Conservation (phyloP, 352 stramenopile genomes). For the Peronosclerospora sorghi region DNA sequence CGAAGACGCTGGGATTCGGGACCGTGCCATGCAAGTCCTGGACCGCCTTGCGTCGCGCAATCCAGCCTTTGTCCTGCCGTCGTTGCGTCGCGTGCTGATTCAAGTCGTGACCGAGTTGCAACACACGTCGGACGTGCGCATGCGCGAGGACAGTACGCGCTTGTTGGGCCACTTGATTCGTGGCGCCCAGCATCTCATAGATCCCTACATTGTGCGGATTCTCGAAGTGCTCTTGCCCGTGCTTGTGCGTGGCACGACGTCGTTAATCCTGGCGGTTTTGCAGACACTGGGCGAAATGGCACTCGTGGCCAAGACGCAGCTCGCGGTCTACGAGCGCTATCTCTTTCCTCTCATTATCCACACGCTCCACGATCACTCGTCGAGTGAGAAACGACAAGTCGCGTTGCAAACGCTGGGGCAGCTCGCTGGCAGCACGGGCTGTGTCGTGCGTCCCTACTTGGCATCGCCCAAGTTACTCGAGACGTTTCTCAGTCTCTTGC, state of each 20-base stretch:
- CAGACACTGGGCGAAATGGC: constrained; percentile 87
- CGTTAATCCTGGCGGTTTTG: constrained; percentile 64
- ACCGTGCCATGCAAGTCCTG: constrained; percentile 87
- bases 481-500: constrained; percentile 90
- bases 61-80: constrained; percentile 91
- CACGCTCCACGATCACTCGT: constrained; percentile 94
- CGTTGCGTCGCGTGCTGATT: constrained; percentile 89
- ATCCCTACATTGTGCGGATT: constrained; percentile 70
- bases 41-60: constrained; percentile 91
- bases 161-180: constrained; percentile 79
- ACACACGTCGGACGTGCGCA: constrained; percentile 80
- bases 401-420: constrained; percentile 93
- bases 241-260: constrained; percentile 77
- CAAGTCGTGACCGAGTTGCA: constrained; percentile 93
- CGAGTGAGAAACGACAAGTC: constrained; percentile 91
- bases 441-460: constrained; percentile 91
- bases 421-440: constrained; percentile 88
- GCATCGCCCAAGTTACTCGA: constrained; percentile 92
- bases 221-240: constrained; percentile 75
- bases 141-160: constrained; percentile 84
- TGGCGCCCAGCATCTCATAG: constrained; percentile 77
- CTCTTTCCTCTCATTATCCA: constrained; percentile 94
- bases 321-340: constrained; percentile 90
- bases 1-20: constrained; percentile 76
- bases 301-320: constrained; percentile 81